Evolutionary conservation across 1,284 basidiomycete genomes (phyloP), one percentile per base, ranked within the genome.

Genomic region (Neonothopanus nambi): DNA sequence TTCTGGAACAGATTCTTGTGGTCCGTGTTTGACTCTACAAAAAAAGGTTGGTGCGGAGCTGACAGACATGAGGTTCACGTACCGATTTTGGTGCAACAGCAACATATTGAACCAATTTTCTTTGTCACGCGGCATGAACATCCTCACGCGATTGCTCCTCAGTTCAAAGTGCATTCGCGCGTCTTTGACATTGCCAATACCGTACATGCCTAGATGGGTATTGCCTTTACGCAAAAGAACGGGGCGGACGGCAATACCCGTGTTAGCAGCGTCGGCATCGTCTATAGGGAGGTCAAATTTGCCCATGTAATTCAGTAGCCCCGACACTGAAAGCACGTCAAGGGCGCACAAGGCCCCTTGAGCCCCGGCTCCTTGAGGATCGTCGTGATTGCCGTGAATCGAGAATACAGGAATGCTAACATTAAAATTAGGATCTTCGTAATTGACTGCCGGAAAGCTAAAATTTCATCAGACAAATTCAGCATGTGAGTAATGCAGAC

Each of bases 301-400:
- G 46, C 96, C 97, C 80, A 99, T 98, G 71, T 98, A 99, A 70
- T 98, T 99, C 61, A 99, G 73, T 13, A 99, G 80, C 4, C 96
- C 97, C 0, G 93, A 87, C 3, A 94, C 95, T 1, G 95, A 95
- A 4, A 99, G 85, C 44, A 99, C 79, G 66, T 99, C 96, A 7
- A 99, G 82, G 0, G 96, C 95, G 59, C 93, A 97, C 0, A 99
- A 80, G 0, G 96, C 95, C 5, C 96, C 97, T 75, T 94, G 89
- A 9, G 91, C 81, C 12, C 95, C 95, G 11, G 94, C 88, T 20
- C 96, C 97, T 71, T 99, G 97, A 28, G 97, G 96, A 63, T 99
- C 96, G 66, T 99, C 97, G 69, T 99, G 97, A 66, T 99, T 99
- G 39, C 96, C 97, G 65, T 99, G 96, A 42, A 99, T 99, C 0